These are phyloP conservation scores for Chrysosporium queenslandicum DNA, from an alignment of 2,329 filamentous ascomycete species.

Conservation along the genomic window DNA sequence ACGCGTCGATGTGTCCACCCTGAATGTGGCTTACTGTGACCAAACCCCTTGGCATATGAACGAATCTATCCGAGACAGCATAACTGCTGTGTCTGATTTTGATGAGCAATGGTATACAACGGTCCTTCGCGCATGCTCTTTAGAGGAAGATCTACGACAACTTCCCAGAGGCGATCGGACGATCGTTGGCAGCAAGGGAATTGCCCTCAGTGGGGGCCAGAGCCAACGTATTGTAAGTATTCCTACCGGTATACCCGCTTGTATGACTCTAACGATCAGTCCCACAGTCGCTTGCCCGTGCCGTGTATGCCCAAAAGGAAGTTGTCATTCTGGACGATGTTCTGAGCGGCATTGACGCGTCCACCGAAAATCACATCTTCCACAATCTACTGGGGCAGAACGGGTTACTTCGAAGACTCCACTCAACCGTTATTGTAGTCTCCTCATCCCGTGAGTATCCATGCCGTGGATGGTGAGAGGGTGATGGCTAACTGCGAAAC, in stretches of 20 bases:
- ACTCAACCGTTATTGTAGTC: slow-evolving; percentile 33
- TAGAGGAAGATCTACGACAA: slow-evolving; percentile 33
- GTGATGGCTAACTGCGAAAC: slow-evolving; percentile 13
- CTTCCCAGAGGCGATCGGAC: slow-evolving; percentile 37
- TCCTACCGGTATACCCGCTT: not conserved
- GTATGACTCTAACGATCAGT: not conserved
- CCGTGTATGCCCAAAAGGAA: slow-evolving; percentile 41
- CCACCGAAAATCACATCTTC: slow-evolving; percentile 43
- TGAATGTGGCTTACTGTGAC: slow-evolving; percentile 34
- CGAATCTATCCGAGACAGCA: slow-evolving; percentile 33
- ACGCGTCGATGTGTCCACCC: slow-evolving; percentile 24
- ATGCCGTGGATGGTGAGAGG: not conserved
- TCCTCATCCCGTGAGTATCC: slow-evolving; percentile 27
- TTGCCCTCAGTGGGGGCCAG: slow-evolving; percentile 45
- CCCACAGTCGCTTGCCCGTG: slow-evolving; percentile 41
- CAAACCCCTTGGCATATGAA: slow-evolving; percentile 37
- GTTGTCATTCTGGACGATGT: slow-evolving; percentile 44
- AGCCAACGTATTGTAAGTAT: slow-evolving; percentile 41
- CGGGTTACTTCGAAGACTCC: slow-evolving; percentile 37
- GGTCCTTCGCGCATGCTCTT: slow-evolving; percentile 29
- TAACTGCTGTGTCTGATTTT: slow-evolving; percentile 30
- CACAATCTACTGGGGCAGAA: slow-evolving; percentile 38
- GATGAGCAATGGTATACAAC: slow-evolving; percentile 32
- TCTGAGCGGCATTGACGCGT: slow-evolving; percentile 43
- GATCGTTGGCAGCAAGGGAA: slow-evolving; percentile 43